Evolutionary conservation across 2,329 filamentous ascomycete species (phyloP), one percentile per base, ranked within the genome.

Genomic region (Hypoxylon sp.): DNA sequence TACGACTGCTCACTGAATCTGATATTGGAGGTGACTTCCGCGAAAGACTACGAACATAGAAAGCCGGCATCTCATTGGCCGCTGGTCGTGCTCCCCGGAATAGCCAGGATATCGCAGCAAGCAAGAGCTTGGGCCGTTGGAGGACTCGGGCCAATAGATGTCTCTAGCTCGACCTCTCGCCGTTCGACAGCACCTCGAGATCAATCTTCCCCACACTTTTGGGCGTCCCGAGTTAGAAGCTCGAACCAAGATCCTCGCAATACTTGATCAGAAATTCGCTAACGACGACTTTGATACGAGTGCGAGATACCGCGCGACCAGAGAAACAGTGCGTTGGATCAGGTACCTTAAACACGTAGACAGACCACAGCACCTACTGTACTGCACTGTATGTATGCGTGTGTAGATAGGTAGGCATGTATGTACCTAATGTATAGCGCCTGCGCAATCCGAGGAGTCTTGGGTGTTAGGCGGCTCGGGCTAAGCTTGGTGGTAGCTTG

Each of bases 401-500:
- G n/a, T n/a, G n/a, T n/a, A n/a, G n/a, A n/a, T n/a, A n/a, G n/a
- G n/a, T n/a, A n/a, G n/a, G n/a, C 14, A 26, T 26, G 24, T 26
- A 26, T 36, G 32, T 33, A 33, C n/a, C n/a, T n/a, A n/a, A n/a
- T n/a, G 36, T 38, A 40, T 20, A 4, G 36, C 36, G 14, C 16
- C 16, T 40, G 32, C 14, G 46, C 3, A 20, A 60, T 42, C 24
- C 42, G 40, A 38, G 20, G n/a, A n/a, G n/a, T n/a, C n/a, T n/a
- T n/a, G n/a, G n/a, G 50, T 44, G 51, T 30, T 66, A 66, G 56
- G 63, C 66, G 66, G 66, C 66, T 69, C 63, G 66, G 64, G 61
- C 60, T 51, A 69, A 64, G 63, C 51, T 54, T 48, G 46, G 38
- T 48, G 42, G 38, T 44, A 46, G 44, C 22, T 46, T 30, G 22